Evolutionary conservation across 2,329 filamentous ascomycete genomes (phyloP), one percentile per base, ranked within the genome.

Genomic region (Xylaria multiplex): DNA sequence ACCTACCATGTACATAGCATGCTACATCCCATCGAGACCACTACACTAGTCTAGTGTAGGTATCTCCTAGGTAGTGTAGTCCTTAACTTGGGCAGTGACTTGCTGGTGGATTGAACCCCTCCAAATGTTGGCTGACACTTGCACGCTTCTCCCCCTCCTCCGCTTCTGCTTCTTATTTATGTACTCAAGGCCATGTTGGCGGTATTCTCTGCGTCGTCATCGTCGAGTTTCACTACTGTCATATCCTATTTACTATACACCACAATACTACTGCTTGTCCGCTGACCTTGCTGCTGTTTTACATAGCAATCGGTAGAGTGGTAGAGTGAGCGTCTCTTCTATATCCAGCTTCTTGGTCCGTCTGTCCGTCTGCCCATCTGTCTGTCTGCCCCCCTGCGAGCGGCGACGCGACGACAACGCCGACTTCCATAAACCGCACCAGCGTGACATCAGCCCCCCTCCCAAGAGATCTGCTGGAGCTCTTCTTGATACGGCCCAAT

Each of bases 121-220:
- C 56, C 35, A 46, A 37, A 27, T 53, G 45, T 27, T n/a, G 52
- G 42, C 40, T 9, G 35, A 37, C 35, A 37, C 11, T 8, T 8
- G 6, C 8, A 37, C 35, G 56, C 14, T 32, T 62, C 52, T 37
- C 52, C 48, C 35, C 53, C 43, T 37, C 42, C 37, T 19, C 40
- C 24, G 6, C 9, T 37, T 6, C 50, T n/a, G 11, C 11, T 13
- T 40, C 37, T 40, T 14, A 14, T 13, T 40, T 40, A 40, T 11
- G 9, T 37, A 35, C 49, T 32, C n/a, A 24, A 42, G 19, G 27
- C 5, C 27, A 27, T 27, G 27, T 27, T 27, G 27, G 19, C 16
- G 35, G 8, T 27, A 43, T 57, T 46, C 30, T 60, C 37, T 60
- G 62, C 57, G 62, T 52, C 62, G 48, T 60, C 22, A 60, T 60